These are phyloP conservation scores for Eucalyptus rudis DNA, from an alignment of 345 rosid genomes.

Conservation along the genomic window DNA sequence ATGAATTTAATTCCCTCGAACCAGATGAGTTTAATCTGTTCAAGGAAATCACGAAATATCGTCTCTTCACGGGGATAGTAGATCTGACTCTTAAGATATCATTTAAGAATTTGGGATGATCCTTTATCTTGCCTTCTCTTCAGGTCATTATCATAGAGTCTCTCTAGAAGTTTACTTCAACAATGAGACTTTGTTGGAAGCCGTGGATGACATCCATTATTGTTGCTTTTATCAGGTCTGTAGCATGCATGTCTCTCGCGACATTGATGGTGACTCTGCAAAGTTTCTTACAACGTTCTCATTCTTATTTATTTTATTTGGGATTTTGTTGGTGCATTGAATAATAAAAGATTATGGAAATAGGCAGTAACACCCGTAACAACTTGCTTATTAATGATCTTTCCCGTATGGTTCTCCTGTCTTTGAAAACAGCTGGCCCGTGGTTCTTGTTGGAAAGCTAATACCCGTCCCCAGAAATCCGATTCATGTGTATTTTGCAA, in stretches of 20 bases:
- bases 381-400: neutral
- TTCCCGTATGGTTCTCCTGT: neutral
- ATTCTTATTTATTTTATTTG: neutral
- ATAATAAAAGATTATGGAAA: neutral
- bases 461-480: conserved; percentile 72
- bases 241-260: neutral
- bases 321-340: neutral
- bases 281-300: neutral
- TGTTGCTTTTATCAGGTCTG: conserved; percentile 60
- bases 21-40: conserved; percentile 84
- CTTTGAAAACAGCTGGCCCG: conserved; percentile 64
- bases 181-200: conserved; percentile 67
- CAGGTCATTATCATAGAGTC: conserved; percentile 62
- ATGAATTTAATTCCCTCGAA: conserved; percentile 89
- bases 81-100: conserved; percentile 24
- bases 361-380: neutral
- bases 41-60: conserved; percentile 55
- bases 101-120: neutral
- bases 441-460: conserved; percentile 58
- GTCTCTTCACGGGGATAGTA: conserved; percentile 70
- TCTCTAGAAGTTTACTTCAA: conserved; percentile 66
- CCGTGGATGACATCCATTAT: conserved; percentile 54
- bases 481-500: neutral
- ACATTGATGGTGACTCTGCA: neutral
- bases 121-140: neutral